Conservation (phyloP, 1,284 basidiomycete genomes). For the Boletus sp. region DNA sequence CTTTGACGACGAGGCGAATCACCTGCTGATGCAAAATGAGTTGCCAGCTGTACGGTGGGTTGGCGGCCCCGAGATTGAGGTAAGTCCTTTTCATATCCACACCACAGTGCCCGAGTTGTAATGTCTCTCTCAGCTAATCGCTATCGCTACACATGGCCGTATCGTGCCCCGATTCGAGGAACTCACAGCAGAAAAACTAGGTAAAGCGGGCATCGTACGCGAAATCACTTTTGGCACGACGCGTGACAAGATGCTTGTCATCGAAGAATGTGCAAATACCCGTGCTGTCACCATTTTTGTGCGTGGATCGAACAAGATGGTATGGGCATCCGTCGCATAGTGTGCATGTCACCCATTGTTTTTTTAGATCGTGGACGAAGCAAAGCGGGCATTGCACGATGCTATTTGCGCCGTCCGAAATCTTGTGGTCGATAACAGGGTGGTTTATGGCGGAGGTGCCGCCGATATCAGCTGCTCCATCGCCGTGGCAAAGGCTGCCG, state of each 20-base stretch:
- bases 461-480: slow-evolving; percentile 95
- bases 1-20: slow-evolving; percentile 99
- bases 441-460: slow-evolving; percentile 97
- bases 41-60: slow-evolving; percentile 99
- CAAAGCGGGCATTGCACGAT: slow-evolving; percentile 95
- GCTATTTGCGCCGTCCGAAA: slow-evolving; percentile 97
- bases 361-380: slow-evolving; percentile 94
- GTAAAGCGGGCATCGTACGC: slow-evolving; percentile 87
- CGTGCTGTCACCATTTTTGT: slow-evolving; percentile 97
- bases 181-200: slow-evolving; percentile 86
- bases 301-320: slow-evolving; percentile 98
- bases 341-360: not conserved
- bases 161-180: slow-evolving; percentile 99
- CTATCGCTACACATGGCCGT: slow-evolving; percentile 96
- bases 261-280: slow-evolving; percentile 97
- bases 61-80: slow-evolving; percentile 98
- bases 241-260: slow-evolving; percentile 97
- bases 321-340: slow-evolving; percentile 33
- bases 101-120: not conserved
- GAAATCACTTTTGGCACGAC: slow-evolving; percentile 97
- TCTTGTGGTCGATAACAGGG: slow-evolving; percentile 90
- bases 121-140: slow-evolving; percentile 68
- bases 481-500: slow-evolving; percentile 90
- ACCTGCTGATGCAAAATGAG: slow-evolving; percentile 95
- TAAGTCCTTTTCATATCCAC: slow-evolving; percentile 29